Percentiles rank a stretch among this genome's conserved stretches.
phyloP scores from a whole-genome alignment of 305 asterid genomes.

The Fraxinus sp. region DNA sequence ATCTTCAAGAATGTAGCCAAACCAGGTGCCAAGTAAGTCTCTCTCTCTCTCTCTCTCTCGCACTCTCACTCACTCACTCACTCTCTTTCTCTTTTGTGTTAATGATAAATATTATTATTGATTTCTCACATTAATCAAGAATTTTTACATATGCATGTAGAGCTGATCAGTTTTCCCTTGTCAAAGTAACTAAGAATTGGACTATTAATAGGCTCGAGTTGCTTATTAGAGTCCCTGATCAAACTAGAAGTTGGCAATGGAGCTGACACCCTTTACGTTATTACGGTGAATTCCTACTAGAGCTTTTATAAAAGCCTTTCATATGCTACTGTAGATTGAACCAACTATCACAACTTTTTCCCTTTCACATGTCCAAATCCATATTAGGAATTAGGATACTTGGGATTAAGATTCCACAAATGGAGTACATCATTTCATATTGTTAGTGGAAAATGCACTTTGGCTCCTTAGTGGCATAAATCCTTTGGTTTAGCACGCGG shows the following conservation, averaged over 20 bases:
- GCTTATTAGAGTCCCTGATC: neutral
- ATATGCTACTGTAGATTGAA: neutral
- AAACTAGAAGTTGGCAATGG: neutral
- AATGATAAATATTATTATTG: neutral
- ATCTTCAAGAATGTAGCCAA: constrained; percentile 65
- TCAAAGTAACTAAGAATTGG: neutral
- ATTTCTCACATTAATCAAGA: neutral
- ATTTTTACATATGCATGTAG: neutral
- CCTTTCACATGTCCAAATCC: neutral
- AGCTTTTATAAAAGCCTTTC: neutral
- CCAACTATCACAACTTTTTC: neutral
- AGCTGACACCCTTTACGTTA: neutral
- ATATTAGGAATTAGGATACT: neutral
- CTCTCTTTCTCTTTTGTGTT: neutral
- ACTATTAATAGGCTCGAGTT: neutral
- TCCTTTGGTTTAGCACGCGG: neutral
- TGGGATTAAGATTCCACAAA: neutral
- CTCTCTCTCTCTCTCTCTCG: neutral
- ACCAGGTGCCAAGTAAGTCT: constrained; percentile 57
- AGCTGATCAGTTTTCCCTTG: neutral
- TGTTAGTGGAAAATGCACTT: neutral
- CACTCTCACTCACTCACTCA: neutral
- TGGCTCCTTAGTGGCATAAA: neutral
- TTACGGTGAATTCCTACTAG: neutral
- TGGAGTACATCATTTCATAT: neutral